Evolutionary conservation across 148 eudicot species (phyloP).

Genomic region (Spergularia bocconei): DNA sequence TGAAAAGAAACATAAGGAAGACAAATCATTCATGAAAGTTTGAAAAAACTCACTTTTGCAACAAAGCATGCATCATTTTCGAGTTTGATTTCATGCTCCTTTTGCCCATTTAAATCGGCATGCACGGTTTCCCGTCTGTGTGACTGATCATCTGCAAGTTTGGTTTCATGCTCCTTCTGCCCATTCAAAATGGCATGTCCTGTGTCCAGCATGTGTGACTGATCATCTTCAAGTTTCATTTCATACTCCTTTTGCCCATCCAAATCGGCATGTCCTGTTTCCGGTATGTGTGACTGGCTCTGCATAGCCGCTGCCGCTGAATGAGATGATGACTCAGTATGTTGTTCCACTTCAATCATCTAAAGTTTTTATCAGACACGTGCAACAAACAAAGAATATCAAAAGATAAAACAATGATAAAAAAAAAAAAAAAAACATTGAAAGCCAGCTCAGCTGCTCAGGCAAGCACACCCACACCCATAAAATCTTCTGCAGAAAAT

Average conservation of each 20-base stretch:
- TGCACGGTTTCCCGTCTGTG: too few relatives aligned
- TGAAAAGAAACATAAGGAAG: not conserved
- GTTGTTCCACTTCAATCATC: conserved; percentile 61
- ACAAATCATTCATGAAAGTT: not conserved
- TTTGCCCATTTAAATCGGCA: not conserved
- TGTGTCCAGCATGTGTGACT: conserved; percentile 1
- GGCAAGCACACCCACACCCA: too few relatives aligned
- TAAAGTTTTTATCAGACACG: conserved; percentile 23
- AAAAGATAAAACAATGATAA: not conserved
- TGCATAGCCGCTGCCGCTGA: conserved; percentile 29
- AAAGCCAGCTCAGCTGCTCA: not conserved
- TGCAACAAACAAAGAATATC: not conserved
- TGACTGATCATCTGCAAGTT: too few relatives aligned
- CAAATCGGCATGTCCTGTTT: conserved; percentile 24
- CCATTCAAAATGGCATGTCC: conserved; percentile 25
- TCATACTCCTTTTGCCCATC: conserved; percentile 10
- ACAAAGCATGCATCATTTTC: conserved; percentile 41
- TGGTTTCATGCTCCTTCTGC: not conserved
- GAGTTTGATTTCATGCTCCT: conserved; percentile 25
- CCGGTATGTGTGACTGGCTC: conserved; percentile 25
- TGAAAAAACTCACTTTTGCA: conserved; percentile 51
- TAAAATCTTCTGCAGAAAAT: not conserved
- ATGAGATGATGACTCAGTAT: conserved; percentile 32
- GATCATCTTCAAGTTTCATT: too few relatives aligned
- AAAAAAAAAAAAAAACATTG: not conserved